phyloP scores from a whole-genome alignment of 257 asterid genomes.

The Penstemon davidsonii region DNA sequence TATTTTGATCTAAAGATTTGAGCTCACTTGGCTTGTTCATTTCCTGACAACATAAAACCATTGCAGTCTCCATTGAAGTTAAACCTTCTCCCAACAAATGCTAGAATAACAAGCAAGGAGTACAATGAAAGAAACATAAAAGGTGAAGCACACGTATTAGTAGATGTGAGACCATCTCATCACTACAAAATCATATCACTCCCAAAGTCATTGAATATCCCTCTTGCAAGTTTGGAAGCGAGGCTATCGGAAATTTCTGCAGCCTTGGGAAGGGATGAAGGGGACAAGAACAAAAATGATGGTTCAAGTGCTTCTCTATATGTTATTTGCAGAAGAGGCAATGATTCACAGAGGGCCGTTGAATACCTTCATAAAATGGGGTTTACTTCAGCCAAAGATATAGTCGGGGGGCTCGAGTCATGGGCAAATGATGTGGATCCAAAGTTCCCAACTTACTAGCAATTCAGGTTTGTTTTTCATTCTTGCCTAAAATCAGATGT shows the following conservation, averaged over 20 bases:
- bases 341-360: constrained; percentile 93
- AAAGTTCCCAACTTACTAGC: constrained; percentile 46
- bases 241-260: constrained; percentile 58
- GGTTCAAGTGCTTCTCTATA: constrained; percentile 49
- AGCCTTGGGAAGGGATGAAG: constrained; percentile 46
- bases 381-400: constrained; percentile 47
- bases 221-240: constrained; percentile 55
- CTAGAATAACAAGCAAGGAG: constrained; percentile 80
- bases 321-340: constrained; percentile 88
- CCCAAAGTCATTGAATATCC: constrained; percentile 75
- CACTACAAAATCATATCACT: constrained; percentile 81
- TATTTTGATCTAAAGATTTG: constrained; percentile 30
- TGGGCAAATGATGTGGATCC: constrained; percentile 58
- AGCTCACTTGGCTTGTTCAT: constrained; percentile 24
- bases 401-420: constrained; percentile 52
- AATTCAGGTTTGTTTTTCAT: not conserved
- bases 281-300: constrained; percentile 12
- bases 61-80: constrained; percentile 81
- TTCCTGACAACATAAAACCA: constrained; percentile 21
- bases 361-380: constrained; percentile 50
- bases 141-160: constrained; percentile 66
- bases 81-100: constrained; percentile 59
- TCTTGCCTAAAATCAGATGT: not conserved
- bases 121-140: constrained; percentile 46
- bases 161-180: constrained; percentile 91